Evolutionary conservation across 106 monocot species (phyloP), one percentile per base, ranked within the genome.

Genomic region (Acorus calamus): DNA sequence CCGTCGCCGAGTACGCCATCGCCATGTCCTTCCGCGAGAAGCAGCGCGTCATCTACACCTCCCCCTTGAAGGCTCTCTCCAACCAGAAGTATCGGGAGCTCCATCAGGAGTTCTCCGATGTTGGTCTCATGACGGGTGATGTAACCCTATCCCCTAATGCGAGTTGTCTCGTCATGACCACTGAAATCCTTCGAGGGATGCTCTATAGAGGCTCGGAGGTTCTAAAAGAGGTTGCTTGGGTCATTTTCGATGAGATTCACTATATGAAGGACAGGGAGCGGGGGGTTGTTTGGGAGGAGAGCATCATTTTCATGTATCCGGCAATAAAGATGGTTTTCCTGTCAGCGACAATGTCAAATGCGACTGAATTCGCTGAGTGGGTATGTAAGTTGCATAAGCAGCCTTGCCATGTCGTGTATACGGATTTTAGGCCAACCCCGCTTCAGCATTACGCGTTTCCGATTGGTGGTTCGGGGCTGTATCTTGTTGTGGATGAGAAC

Each of bases 241-340:
- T 98, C 44, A 88, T 98, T 8, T 92, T 98, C 61, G 98, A 98
- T 66, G 98, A 98, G 48, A 98, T 98, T 69, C 98, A 98, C 71
- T 98, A 98, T 74, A 98, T 98, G 98, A 98, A 98, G 71, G 98
- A 98, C 64, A 63, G 98, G 5, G 98, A 98, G 78, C 78, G 98
- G 64, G 98, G 98, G 50, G 98, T 98, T 8, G 98, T 98, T 8
- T 98, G 98, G 98, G 98, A 98, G 75, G 98, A 98, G 74, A 98
- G 88, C 66, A 98, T 98, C 42, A 83, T 98, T 5, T 98, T 98
- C 71, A 59, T 98, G 67, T 88, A 91, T 6, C 92, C 98, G 2
- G 87, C 77, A 14, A 98, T 98, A 47, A 98, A 98, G 81, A 98
- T 92, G 98, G 88, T 98, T 1, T 98, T 98, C 51, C 76, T 98